Evolutionary conservation across 1,284 basidiomycete genomes (phyloP).

Genomic region (Rugosomyces carneus): DNA sequence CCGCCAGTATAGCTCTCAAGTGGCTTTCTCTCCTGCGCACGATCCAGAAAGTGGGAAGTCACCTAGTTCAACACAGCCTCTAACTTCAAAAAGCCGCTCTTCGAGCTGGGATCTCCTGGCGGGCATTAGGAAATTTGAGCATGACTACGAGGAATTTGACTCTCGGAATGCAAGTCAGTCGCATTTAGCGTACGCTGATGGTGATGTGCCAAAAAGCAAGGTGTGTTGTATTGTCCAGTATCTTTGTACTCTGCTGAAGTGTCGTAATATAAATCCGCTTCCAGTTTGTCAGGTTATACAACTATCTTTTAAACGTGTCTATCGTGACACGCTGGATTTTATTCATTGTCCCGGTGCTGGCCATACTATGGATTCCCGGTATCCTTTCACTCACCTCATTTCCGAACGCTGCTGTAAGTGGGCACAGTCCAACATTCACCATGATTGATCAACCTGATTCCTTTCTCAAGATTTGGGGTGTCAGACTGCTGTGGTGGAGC

Average conservation of each 20-base stretch:
- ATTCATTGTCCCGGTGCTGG: conserved; percentile 72
- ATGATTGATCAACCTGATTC: background rate
- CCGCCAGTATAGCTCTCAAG: background rate
- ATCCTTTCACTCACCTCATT: conserved; percentile 66
- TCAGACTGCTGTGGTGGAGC: conserved; percentile 78
- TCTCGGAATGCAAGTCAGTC: conserved; percentile 45
- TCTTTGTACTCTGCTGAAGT: no score
- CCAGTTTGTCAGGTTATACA: conserved; percentile 56
- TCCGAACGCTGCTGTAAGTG: conserved; percentile 46
- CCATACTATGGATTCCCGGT: conserved; percentile 69
- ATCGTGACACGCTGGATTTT: conserved; percentile 78
- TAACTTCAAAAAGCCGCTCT: conserved; percentile 17
- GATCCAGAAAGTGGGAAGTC: conserved; percentile 17
- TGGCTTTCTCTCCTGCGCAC: conserved; percentile 5
- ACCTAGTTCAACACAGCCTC: conserved; percentile 8
- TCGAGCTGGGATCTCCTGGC: conserved; percentile 49
- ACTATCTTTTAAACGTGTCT: conserved; percentile 72
- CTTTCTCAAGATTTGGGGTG: conserved; percentile 44
- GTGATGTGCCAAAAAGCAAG: conserved; percentile 54
- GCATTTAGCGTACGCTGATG: conserved; percentile 56
- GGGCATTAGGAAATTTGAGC: conserved; percentile 48
- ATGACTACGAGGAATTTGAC: conserved; percentile 57
- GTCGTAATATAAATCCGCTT: background rate
- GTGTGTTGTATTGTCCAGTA: no score
- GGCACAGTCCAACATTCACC: background rate